phyloP scores from a whole-genome alignment of 441 rosid species.

The Biscutella laevigata region DNA sequence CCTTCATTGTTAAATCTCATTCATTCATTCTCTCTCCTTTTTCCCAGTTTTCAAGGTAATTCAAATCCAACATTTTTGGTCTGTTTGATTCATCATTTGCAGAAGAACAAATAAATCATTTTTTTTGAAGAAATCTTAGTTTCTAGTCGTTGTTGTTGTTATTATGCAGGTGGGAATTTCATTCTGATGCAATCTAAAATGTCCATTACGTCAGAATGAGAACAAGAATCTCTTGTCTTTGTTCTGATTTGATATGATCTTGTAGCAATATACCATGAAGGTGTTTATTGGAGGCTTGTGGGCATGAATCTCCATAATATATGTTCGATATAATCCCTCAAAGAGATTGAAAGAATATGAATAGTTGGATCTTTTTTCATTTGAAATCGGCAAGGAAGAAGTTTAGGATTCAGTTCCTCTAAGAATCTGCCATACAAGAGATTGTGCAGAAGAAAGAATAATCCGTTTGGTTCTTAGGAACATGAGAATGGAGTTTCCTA shows the following conservation, averaged over 20 bases:
- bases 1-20: slow-evolving; percentile 10
- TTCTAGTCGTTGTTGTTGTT: background rate
- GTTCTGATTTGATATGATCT: slow-evolving; percentile 8
- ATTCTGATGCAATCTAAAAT: background rate
- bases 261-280: slow-evolving; percentile 5
- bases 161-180: slow-evolving; percentile 8
- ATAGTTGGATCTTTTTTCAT: background rate
- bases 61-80: background rate
- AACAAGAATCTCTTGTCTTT: slow-evolving; percentile 1
- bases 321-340: slow-evolving; percentile 17
- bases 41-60: background rate
- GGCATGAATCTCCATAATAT: slow-evolving; percentile 15
- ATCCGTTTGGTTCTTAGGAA: slow-evolving; percentile 15
- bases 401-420: background rate
- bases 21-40: no score
- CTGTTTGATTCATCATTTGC: background rate
- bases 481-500: slow-evolving; percentile 49
- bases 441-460: slow-evolving; percentile 2
- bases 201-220: slow-evolving; percentile 2
- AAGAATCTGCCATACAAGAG: background rate
- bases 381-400: background rate
- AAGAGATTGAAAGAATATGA: background rate
- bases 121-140: background rate
- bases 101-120: background rate
- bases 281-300: slow-evolving; percentile 8